These are phyloP conservation scores for Collybia nuda DNA, from an alignment of 768 basidiomycete genomes.

Conservation along the genomic window DNA sequence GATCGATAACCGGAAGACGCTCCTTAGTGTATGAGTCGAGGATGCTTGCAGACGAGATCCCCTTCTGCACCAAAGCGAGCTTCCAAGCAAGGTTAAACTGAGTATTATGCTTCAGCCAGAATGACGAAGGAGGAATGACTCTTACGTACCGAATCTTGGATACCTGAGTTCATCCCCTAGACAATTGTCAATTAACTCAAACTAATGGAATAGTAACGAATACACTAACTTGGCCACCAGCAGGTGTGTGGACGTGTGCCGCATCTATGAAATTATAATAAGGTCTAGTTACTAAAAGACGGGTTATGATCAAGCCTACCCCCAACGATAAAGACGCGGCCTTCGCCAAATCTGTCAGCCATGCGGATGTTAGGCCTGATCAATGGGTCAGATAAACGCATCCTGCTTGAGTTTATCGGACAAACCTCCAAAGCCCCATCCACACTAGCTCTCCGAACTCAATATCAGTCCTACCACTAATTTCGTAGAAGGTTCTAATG, in stretches of 20 bases:
- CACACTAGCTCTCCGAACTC: neutral
- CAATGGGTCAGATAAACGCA: neutral
- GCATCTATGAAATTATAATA: neutral
- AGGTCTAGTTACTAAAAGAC: neutral
- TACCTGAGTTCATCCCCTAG: neutral
- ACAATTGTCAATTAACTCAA: no score
- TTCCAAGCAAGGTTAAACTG: conserved; percentile 2
- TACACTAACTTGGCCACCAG: neutral
- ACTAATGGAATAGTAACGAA: no score
- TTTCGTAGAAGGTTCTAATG: neutral
- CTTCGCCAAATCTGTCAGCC: neutral
- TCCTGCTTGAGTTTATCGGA: neutral
- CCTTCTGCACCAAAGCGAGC: neutral
- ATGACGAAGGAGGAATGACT: neutral
- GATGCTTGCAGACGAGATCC: neutral
- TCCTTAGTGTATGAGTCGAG: neutral
- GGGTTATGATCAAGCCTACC: neutral
- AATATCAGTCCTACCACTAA: neutral
- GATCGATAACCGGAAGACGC: neutral
- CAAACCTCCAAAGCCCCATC: neutral
- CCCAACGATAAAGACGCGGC: neutral
- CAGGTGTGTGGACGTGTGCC: neutral
- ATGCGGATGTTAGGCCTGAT: neutral
- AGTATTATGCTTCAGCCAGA: neutral
- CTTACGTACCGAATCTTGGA: neutral